Evolutionary conservation across 441 rosid genomes (phyloP), one percentile per base, ranked within the genome.

Genomic region (Gossypium aridum): DNA sequence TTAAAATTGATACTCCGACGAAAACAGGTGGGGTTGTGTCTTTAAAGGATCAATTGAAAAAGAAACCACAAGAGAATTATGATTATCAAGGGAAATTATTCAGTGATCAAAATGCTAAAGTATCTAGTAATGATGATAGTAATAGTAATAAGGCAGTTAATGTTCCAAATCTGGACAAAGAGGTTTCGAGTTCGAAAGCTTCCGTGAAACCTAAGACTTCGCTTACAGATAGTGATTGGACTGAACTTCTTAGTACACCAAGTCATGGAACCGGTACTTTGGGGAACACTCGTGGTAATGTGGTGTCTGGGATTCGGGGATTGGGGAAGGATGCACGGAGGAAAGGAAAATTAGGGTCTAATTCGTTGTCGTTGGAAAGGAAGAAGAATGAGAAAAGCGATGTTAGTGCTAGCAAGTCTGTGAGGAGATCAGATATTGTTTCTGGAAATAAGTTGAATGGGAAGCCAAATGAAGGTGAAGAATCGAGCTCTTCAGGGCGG

Each of bases 161-260:
- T 64, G 62, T 47, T 70, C 73, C 20, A 51, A 85, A 74, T 74
- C 78, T 76, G 54, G 81, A 75, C 16, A 83, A 80, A 57, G 93
- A 78, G 77, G 65, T 65, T 77, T 60, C 63, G 4, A 81, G 79
- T 61, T 39, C 81, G 0, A 77, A 70, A 59, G 47, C 78, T 76
- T 75, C 81, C 31, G 51, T 83, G 0, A 80, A 79, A 63, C 83
- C 84, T 17, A 87, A 80, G 76, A 63, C 89, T 4, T 67, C 87
- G 12, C 87, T 89, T 51, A 88, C 87, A 74, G 99, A 95, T 70
- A 84, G 83, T 82, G 99, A 93, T 75, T 95, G 99, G 98, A 91
- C 99, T 45, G 88, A 92, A 74, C 83, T 95, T 47, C 85, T 92
- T 79, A 76, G 91, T 69, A 74, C 87, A n/a, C 89, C 94, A 9